These are phyloP conservation scores for Exophiala sp. DNA, from an alignment of 2,329 filamentous ascomycete species.

Conservation along the genomic window DNA sequence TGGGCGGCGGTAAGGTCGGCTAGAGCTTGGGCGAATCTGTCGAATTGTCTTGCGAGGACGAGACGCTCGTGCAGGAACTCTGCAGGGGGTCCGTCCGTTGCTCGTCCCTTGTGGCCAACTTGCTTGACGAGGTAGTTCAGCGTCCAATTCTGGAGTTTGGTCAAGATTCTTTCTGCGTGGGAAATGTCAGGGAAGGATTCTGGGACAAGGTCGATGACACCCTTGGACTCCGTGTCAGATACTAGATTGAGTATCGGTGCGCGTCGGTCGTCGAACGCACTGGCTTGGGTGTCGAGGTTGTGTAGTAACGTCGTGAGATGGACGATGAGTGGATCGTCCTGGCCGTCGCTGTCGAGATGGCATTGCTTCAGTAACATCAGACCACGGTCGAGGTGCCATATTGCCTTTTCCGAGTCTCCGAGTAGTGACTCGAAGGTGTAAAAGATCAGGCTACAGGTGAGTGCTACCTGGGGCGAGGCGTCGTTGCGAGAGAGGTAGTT, in stretches of 20 bases:
- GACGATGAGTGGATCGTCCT: constrained; percentile 15
- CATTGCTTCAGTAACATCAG: constrained; percentile 24
- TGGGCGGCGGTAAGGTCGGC: neutral
- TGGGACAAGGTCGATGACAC: constrained; percentile 4
- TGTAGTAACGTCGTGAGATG: constrained; percentile 16
- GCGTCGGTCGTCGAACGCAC: constrained; percentile 21
- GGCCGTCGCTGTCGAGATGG: constrained; percentile 3
- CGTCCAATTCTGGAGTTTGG: constrained; percentile 28
- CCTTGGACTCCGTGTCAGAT: neutral
- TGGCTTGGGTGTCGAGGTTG: constrained; percentile 28
- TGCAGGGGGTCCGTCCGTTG: constrained; percentile 8
- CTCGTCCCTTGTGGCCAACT: constrained; percentile 11
- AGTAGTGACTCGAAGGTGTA: constrained; percentile 30
- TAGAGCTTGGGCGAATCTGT: neutral
- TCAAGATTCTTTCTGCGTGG: constrained; percentile 21
- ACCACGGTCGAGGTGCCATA: constrained; percentile 30
- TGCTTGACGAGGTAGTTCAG: constrained; percentile 23
- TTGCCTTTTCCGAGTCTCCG: constrained; percentile 26
- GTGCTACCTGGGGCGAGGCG: constrained; percentile 25
- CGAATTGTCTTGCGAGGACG: neutral
- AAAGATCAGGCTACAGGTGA: constrained; percentile 31
- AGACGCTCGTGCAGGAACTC: neutral
- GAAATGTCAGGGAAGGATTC: constrained; percentile 4
- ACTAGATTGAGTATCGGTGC: constrained; percentile 19
- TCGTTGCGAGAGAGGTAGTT: constrained; percentile 22